Conservation (phyloP, 78 protist species). For the Capsaspora owczarzaki region DNA sequence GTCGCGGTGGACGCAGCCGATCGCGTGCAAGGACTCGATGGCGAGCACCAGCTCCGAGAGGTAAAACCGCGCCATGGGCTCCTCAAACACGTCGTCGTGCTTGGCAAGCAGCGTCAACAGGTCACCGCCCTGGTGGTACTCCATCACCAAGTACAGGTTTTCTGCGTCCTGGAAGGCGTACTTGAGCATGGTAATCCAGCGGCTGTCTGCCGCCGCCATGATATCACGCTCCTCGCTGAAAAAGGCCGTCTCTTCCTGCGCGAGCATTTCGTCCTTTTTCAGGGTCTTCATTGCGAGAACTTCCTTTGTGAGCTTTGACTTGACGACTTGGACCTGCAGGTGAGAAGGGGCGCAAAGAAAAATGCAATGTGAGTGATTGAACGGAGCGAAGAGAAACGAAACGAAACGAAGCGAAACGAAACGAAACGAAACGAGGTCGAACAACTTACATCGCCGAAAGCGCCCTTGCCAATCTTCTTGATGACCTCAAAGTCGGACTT, state of each 20-base stretch:
- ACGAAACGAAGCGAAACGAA: no score
- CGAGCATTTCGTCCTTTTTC: constrained; percentile 24
- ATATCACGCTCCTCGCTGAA: constrained; percentile 4
- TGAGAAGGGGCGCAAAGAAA: no score
- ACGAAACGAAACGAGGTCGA: no score
- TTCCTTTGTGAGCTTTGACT: constrained; percentile 2
- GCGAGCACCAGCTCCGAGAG: constrained; percentile 71
- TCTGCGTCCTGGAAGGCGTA: constrained; percentile 58
- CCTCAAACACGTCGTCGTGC: constrained; percentile 14
- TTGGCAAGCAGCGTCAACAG: background rate
- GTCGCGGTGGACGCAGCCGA: constrained; percentile 76
- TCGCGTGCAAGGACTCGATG: constrained; percentile 53
- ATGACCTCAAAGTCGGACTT: background rate
- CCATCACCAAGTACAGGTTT: constrained; percentile 34
- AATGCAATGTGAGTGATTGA: no score
- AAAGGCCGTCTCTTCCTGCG: background rate
- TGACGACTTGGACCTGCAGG: constrained; percentile 29
- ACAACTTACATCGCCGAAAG: constrained; percentile 36
- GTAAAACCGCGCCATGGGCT: constrained; percentile 62
- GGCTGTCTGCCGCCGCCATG: constrained; percentile 23
- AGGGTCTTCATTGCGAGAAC: constrained; percentile 51
- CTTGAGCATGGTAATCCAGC: constrained; percentile 55
- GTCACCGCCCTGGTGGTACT: constrained; percentile 27
- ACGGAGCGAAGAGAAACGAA: no score
- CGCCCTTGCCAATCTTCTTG: constrained; percentile 25